These are phyloP conservation scores for Abelmoschus esculentus DNA, from an alignment of 345 rosid species.

Conservation along the genomic window DNA sequence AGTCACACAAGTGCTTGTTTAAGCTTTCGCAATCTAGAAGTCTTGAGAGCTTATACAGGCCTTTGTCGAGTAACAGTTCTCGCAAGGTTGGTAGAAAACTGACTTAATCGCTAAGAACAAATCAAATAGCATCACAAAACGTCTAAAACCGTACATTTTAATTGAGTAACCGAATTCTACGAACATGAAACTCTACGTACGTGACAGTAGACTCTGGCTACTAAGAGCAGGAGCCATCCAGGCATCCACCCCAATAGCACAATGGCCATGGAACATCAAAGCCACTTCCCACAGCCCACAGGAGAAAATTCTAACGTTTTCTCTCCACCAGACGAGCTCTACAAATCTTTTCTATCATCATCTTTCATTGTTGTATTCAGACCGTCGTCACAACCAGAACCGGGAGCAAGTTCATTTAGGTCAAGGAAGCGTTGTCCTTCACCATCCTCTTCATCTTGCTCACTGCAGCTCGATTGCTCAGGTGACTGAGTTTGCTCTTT, in stretches of 20 bases:
- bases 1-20: too few species aligned
- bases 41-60: too few species aligned
- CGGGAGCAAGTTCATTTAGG: slow-evolving; percentile 88
- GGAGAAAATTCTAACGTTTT: slow-evolving; percentile 23
- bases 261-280: slow-evolving; percentile 9
- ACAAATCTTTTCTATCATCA: slow-evolving; percentile 45
- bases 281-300: slow-evolving; percentile 27
- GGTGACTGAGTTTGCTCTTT: slow-evolving; percentile 38
- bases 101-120: too few species aligned
- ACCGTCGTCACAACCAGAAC: slow-evolving; percentile 86
- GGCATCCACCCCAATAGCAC: not conserved
- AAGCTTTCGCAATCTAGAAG: too few species aligned
- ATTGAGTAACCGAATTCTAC: too few species aligned
- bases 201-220: too few species aligned
- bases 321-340: slow-evolving; percentile 31
- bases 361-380: slow-evolving; percentile 67
- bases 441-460: slow-evolving; percentile 50
- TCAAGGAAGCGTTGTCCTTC: slow-evolving; percentile 65
- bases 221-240: not conserved
- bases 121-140: too few species aligned
- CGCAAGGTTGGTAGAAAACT: too few species aligned
- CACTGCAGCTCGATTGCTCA: slow-evolving; percentile 39
- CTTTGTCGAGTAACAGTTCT: too few species aligned
- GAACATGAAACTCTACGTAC: too few species aligned
- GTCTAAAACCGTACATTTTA: too few species aligned